Evolutionary conservation across 2,329 filamentous ascomycete species (phyloP).

Genomic region (Biscogniauxia sp.): DNA sequence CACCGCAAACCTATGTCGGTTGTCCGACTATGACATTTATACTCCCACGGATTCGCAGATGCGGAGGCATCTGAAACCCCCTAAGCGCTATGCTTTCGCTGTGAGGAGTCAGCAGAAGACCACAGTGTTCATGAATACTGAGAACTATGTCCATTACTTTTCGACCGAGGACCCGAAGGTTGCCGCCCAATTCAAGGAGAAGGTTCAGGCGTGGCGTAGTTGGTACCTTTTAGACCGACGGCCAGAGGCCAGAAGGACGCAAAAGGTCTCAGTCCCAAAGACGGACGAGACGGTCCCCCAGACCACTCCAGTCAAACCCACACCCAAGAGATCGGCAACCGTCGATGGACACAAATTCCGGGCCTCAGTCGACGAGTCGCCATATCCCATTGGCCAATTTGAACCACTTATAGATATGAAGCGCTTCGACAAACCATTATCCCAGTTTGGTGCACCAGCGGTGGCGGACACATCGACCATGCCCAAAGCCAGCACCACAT

Average conservation of each 20-base stretch:
- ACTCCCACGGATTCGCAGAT: constrained; percentile 66
- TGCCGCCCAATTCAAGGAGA: constrained; percentile 67
- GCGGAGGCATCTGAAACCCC: constrained; percentile 72
- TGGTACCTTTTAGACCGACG: constrained; percentile 83
- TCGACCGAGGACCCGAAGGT: constrained; percentile 68
- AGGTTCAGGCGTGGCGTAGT: constrained; percentile 79
- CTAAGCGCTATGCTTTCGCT: constrained; percentile 81
- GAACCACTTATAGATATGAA: constrained; percentile 65
- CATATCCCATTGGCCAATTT: constrained; percentile 65
- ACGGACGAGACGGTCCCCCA: constrained; percentile 31
- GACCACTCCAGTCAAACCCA: constrained; percentile 25
- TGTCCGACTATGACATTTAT: constrained; percentile 93
- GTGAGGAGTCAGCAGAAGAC: constrained; percentile 92
- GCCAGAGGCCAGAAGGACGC: constrained; percentile 33
- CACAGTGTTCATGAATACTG: constrained; percentile 74
- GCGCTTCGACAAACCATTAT: constrained; percentile 53
- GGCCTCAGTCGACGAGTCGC: constrained; percentile 47
- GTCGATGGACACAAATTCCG: constrained; percentile 38
- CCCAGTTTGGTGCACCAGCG: constrained; percentile 42
- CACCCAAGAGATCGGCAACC: constrained; percentile 31
- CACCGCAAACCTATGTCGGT: constrained; percentile 69
- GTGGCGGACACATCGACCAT: constrained; percentile 25
- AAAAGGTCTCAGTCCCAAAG: constrained; percentile 26
- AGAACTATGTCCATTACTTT: constrained; percentile 92
- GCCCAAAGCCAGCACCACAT: constrained; percentile 16